phyloP scores from a whole-genome alignment of 148 eudicot species.

The Vaccinium corymbosum region DNA sequence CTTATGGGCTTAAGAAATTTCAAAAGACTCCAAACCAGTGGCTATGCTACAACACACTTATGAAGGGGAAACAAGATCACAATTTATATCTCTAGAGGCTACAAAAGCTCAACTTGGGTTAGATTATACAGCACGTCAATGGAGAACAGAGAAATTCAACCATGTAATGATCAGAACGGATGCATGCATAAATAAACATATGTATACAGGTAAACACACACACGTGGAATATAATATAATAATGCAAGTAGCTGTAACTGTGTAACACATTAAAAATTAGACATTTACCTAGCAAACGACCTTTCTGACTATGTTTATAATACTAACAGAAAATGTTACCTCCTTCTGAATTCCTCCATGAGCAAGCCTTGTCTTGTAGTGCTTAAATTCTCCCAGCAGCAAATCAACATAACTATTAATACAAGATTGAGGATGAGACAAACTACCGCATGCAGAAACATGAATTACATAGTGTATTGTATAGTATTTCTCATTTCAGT shows the following conservation, averaged over 20 bases:
- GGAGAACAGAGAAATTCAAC: neutral
- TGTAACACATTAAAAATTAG: neutral
- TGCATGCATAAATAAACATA: neutral
- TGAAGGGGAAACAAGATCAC: neutral
- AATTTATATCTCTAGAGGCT: neutral
- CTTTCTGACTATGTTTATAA: neutral
- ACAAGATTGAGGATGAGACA: conserved; percentile 19
- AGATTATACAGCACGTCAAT: conserved; percentile 6
- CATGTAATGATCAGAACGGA: neutral
- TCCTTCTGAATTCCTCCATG: conserved; percentile 80
- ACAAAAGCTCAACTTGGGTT: neutral
- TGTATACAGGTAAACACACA: neutral
- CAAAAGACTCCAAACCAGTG: neutral
- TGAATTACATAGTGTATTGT: neutral
- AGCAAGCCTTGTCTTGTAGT: conserved; percentile 85
- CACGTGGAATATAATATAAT: neutral
- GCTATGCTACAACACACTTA: neutral
- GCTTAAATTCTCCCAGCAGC: conserved; percentile 89
- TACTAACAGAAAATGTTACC: conserved; percentile 34
- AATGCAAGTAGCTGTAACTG: neutral
- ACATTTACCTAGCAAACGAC: neutral
- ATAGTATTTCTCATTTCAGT: neutral
- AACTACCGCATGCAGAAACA: neutral
- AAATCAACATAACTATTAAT: conserved; percentile 82
- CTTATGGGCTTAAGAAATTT: neutral